Evolutionary conservation across 768 basidiomycete genomes (phyloP).

Genomic region (Nevesoporus exiguus): DNA sequence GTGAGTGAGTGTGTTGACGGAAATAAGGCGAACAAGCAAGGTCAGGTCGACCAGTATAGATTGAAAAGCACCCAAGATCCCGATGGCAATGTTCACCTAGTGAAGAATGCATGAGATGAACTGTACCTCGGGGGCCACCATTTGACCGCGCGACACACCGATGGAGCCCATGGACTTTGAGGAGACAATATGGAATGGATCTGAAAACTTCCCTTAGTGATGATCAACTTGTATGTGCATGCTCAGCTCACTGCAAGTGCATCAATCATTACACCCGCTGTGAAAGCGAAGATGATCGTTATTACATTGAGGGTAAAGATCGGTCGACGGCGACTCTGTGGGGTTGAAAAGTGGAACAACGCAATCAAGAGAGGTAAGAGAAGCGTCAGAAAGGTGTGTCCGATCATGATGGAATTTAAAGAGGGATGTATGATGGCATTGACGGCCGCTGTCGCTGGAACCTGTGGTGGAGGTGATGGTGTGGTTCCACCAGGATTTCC

Average conservation of each 20-base stretch:
- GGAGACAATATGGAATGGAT: conserved; percentile 28
- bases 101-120: neutral
- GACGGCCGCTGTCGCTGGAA: neutral
- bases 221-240: neutral
- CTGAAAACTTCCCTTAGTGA: conserved; percentile 12
- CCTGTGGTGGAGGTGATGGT: neutral
- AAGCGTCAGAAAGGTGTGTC: conserved; percentile 29
- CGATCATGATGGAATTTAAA: conserved; percentile 27
- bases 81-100: conserved; percentile 28
- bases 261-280: conserved; percentile 22
- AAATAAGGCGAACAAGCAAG: conserved; percentile 27
- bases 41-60: conserved; percentile 30
- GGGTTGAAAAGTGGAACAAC: conserved; percentile 30
- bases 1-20: conserved; percentile 23
- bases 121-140: neutral
- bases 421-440: conserved; percentile 18
- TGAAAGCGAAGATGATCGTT: conserved; percentile 20
- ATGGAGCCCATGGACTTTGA: conserved; percentile 18
- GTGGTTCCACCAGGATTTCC: conserved; percentile 6
- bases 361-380: conserved; percentile 31
- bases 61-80: conserved; percentile 28
- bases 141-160: conserved; percentile 8
- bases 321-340: conserved; percentile 20
- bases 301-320: conserved; percentile 31
- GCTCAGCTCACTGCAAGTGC: conserved; percentile 15